Conservation (phyloP, 371 early-diverging fungal genomes). For the Circinella minor region DNA sequence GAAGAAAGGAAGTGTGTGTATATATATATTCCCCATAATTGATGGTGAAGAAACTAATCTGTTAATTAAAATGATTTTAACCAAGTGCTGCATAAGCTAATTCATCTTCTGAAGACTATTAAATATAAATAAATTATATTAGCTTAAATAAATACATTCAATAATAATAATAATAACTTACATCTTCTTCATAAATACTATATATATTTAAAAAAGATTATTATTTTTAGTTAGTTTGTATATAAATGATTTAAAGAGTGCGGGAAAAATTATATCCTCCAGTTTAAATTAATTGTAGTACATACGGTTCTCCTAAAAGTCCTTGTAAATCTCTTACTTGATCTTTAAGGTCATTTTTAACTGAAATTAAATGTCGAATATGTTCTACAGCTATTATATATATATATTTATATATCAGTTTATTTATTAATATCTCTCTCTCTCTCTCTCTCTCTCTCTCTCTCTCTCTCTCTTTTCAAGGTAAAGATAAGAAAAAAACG, state of each 20-base stretch:
- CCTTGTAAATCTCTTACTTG: conserved; percentile 32
- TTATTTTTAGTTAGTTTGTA: background rate
- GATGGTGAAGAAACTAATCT: background rate
- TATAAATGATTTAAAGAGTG: background rate
- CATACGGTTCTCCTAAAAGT: conserved; percentile 37
- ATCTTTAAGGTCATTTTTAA: conserved; percentile 38
- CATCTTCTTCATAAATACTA: conserved; percentile 48
- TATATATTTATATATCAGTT: background rate
- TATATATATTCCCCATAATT: background rate
- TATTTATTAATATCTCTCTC: background rate
- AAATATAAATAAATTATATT: background rate
- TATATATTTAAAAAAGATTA: background rate
- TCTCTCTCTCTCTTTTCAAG: background rate
- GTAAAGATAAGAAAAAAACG: background rate
- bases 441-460: background rate
- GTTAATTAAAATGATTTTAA: background rate
- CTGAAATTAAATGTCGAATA: conserved; percentile 33
- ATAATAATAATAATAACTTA: conserved; percentile 17
- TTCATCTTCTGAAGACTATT: conserved; percentile 53
- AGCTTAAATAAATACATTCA: background rate
- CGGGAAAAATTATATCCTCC: no score
- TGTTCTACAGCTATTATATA: conserved; percentile 30
- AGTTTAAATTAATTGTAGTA: background rate
- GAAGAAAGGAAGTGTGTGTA: no score
- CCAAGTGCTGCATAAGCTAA: conserved; percentile 22